Evolutionary conservation across 768 basidiomycete genomes (phyloP).

Genomic region (Calocera cornea): DNA sequence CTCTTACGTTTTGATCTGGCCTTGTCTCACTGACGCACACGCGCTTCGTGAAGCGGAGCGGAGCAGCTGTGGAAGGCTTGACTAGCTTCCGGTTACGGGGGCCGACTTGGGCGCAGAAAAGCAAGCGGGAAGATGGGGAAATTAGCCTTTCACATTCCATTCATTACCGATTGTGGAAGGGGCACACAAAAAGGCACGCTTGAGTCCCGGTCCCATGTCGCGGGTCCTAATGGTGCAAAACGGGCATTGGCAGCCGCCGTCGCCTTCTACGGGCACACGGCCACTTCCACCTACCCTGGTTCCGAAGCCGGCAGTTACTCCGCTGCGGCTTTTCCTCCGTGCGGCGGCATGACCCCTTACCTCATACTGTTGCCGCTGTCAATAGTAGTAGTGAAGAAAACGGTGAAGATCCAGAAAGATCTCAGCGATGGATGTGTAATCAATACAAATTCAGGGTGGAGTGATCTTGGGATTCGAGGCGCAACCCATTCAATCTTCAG

Average conservation of each 20-base stretch:
- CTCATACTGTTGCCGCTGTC: not conserved
- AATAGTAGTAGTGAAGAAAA: not conserved
- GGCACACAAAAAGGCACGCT: not conserved
- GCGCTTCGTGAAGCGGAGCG: not conserved
- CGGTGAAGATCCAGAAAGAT: not conserved
- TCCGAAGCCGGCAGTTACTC: not conserved
- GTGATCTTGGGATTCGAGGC: not conserved
- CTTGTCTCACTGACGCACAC: not conserved
- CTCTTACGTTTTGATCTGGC: slow-evolving; percentile 1
- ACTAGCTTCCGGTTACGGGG: slow-evolving; percentile 5
- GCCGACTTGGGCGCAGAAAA: not conserved
- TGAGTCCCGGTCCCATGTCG: not conserved
- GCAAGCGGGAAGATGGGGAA: not conserved
- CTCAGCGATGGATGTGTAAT: not conserved
- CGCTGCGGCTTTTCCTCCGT: not conserved
- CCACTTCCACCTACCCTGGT: not conserved
- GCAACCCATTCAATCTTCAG: not conserved
- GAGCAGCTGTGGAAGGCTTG: not conserved
- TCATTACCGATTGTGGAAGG: not conserved
- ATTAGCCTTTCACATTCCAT: slow-evolving; percentile 3
- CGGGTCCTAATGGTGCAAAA: not conserved
- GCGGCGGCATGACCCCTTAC: not conserved
- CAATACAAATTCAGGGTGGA: not conserved
- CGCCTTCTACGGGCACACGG: not conserved
- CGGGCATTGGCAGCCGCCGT: not conserved